Evolutionary conservation across 1,284 basidiomycete species (phyloP).

Genomic region (Irpex rosettiformis): DNA sequence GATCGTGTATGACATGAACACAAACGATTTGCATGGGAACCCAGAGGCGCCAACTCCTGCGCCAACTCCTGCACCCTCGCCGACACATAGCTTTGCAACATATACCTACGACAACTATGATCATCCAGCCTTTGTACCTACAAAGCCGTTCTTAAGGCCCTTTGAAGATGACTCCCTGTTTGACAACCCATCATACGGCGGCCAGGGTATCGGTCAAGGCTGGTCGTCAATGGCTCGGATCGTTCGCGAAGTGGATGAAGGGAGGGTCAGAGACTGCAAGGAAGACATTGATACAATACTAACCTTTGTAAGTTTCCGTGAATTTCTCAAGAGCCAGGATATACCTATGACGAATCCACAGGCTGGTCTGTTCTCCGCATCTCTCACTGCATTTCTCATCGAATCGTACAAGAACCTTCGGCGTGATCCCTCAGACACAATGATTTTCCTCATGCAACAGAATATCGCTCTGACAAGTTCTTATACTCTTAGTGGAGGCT

Average conservation of each 20-base stretch:
- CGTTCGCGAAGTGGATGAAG: constrained; percentile 6
- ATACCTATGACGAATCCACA: not conserved
- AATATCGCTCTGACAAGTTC: not conserved
- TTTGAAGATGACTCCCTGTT: too few relatives aligned
- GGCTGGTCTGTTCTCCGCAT: constrained; percentile 11
- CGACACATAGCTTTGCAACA: too few relatives aligned
- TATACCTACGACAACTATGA: too few relatives aligned
- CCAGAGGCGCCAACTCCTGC: too few relatives aligned
- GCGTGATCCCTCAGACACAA: not conserved
- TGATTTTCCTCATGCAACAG: not conserved
- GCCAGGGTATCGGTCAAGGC: too few relatives aligned
- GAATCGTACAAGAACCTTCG: not conserved
- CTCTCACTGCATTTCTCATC: constrained; percentile 3
- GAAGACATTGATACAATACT: constrained; percentile 13
- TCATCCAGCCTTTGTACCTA: too few relatives aligned
- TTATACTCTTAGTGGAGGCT: not conserved
- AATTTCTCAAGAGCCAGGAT: not conserved
- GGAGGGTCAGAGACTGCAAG: constrained; percentile 5
- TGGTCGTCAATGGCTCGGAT: constrained; percentile 6
- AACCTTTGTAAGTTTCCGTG: constrained; percentile 7
- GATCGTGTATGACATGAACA: too few relatives aligned
- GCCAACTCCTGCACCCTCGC: too few relatives aligned
- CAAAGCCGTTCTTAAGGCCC: too few relatives aligned
- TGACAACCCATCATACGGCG: too few relatives aligned
- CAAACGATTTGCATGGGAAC: too few relatives aligned